These are phyloP conservation scores for Xanthoceras sorbifolium DNA, from an alignment of 345 rosid genomes.

Conservation along the genomic window DNA sequence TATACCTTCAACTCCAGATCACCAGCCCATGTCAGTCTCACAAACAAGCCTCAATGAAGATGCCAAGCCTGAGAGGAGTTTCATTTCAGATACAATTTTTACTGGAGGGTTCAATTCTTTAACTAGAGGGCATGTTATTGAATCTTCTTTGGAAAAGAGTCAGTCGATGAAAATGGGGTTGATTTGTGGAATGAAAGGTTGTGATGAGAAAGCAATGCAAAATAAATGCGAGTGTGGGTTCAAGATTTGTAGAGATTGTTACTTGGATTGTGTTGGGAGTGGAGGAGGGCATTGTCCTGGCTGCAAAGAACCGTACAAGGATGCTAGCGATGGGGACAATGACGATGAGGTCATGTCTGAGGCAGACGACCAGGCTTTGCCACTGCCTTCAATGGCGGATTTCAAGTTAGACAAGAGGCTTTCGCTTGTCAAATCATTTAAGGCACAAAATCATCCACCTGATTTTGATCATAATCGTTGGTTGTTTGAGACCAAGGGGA, in stretches of 20 bases:
- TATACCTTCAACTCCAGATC: conserved; percentile 81
- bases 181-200: conserved; percentile 68
- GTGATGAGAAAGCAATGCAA: conserved; percentile 60
- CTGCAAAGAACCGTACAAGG: conserved; percentile 71
- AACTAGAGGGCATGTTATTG: conserved; percentile 71
- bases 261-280: conserved; percentile 50
- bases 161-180: conserved; percentile 37
- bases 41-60: conserved; percentile 48
- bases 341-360: conserved; percentile 46
- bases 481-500: conserved; percentile 86
- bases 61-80: conserved; percentile 37
- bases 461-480: conserved; percentile 77
- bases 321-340: conserved; percentile 41
- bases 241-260: conserved; percentile 66
- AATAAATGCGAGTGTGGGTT: conserved; percentile 72
- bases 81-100: conserved; percentile 64
- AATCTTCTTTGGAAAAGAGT: conserved; percentile 44
- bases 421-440: conserved; percentile 69
- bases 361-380: conserved; percentile 66
- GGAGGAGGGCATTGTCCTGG: conserved; percentile 78
- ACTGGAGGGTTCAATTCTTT: conserved; percentile 71
- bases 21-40: conserved; percentile 55
- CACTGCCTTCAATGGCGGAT: conserved; percentile 58
- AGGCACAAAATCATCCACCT: conserved; percentile 59
- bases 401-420: conserved; percentile 63